Evolutionary conservation across 768 basidiomycete species (phyloP).

Genomic region (Mycena capillaripes): DNA sequence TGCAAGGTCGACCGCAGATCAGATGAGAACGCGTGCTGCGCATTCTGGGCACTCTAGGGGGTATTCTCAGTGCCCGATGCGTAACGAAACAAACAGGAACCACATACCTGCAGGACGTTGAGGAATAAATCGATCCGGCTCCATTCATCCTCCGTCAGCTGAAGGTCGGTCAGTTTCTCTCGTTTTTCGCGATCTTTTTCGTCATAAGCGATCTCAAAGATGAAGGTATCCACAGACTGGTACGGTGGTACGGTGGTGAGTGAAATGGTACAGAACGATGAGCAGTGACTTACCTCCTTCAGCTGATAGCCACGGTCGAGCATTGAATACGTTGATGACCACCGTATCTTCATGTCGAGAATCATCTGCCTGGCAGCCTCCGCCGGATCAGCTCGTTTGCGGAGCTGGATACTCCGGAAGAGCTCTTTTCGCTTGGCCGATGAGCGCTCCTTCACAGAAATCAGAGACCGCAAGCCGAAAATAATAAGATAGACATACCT

Average conservation of each 20-base stretch:
- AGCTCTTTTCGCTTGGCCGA: slow-evolving; percentile 41
- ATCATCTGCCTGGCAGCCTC: slow-evolving; percentile 29
- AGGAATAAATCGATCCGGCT: slow-evolving; percentile 34
- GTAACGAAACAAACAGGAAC: too few species aligned
- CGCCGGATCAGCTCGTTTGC: background rate
- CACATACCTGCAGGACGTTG: slow-evolving; percentile 35
- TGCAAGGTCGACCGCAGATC: slow-evolving; percentile 43
- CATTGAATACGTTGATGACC: slow-evolving; percentile 45
- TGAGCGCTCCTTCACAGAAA: background rate
- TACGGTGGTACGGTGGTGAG: background rate
- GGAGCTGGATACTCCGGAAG: slow-evolving; percentile 36
- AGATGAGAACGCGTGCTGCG: slow-evolving; percentile 50
- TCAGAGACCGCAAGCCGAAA: slow-evolving; percentile 28
- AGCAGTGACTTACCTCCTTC: slow-evolving; percentile 29
- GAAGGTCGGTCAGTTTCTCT: slow-evolving; percentile 31
- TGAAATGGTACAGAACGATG: background rate
- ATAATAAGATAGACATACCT: background rate
- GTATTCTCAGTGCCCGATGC: background rate
- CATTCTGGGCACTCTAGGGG: slow-evolving; percentile 43
- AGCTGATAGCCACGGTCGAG: slow-evolving; percentile 33
- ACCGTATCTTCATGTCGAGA: slow-evolving; percentile 42
- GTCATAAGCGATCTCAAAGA: slow-evolving; percentile 38
- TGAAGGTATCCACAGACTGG: slow-evolving; percentile 31
- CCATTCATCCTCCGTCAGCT: slow-evolving; percentile 41
- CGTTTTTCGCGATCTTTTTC: slow-evolving; percentile 36